Conservation (phyloP, 768 basidiomycete species). For the Chlorophyllum brunneum region DNA sequence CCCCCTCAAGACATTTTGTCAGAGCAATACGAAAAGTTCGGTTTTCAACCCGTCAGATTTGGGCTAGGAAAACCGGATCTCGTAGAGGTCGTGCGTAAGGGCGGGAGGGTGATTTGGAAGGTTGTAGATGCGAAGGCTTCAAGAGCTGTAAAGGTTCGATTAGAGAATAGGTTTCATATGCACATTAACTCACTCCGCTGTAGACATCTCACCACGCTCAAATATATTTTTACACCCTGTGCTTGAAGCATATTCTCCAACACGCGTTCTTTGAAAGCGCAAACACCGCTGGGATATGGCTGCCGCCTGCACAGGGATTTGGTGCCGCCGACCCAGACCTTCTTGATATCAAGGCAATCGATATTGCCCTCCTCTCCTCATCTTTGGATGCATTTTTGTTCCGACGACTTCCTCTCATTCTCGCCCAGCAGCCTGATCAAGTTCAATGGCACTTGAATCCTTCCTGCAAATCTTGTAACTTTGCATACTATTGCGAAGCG, state of each 20-base stretch:
- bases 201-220: conserved; percentile 50
- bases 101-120: conserved; percentile 35
- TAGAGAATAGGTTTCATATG: background rate
- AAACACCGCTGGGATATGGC: conserved; percentile 42
- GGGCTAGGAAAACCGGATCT: conserved; percentile 47
- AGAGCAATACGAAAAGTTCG: conserved; percentile 28
- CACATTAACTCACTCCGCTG: background rate
- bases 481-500: conserved; percentile 31
- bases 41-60: conserved; percentile 33
- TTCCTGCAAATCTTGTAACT: conserved; percentile 41
- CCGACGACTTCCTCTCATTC: conserved; percentile 35
- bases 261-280: conserved; percentile 27
- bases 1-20: conserved; percentile 34
- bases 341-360: conserved; percentile 36
- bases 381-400: conserved; percentile 43
- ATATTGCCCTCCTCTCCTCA: conserved; percentile 33
- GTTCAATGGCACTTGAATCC: conserved; percentile 50
- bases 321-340: conserved; percentile 28
- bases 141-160: conserved; percentile 39
- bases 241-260: conserved; percentile 35
- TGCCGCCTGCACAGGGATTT: conserved; percentile 37
- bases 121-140: conserved; percentile 51
- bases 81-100: conserved; percentile 35
- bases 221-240: conserved; percentile 48
- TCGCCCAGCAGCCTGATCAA: conserved; percentile 27